phyloP scores from a whole-genome alignment of 2,329 filamentous ascomycete genomes.

The Ophioceras dolichostomum region DNA sequence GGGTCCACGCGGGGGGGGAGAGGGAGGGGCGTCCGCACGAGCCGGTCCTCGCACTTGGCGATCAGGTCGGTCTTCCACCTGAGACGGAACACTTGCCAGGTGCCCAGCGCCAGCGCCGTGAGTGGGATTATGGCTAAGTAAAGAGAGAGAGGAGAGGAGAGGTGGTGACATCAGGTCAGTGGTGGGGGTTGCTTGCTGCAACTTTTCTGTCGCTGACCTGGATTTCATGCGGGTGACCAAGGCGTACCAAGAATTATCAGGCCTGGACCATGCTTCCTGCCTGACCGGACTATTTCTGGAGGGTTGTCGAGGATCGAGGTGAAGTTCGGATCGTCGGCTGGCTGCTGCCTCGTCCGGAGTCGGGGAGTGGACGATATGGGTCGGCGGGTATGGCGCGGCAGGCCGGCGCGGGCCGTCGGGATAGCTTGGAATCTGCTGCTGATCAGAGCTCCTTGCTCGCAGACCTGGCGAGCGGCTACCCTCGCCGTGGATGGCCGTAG shows the following conservation, averaged over 20 bases:
- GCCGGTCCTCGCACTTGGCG: constrained; percentile 81
- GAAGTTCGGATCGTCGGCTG: constrained; percentile 68
- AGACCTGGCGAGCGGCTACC: too few species aligned
- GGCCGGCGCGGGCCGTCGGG: too few species aligned
- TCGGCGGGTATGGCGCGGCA: constrained; percentile 8
- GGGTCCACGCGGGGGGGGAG: constrained; percentile 76
- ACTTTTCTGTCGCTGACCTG: too few species aligned
- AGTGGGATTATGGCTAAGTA: constrained; percentile 66
- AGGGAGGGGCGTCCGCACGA: constrained; percentile 74
- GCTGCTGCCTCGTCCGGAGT: constrained; percentile 27
- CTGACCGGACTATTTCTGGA: constrained; percentile 63
- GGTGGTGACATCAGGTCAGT: too few species aligned
- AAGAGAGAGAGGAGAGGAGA: not conserved
- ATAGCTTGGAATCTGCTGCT: too few species aligned
- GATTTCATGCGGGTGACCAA: too few species aligned
- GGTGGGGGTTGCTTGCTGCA: too few species aligned
- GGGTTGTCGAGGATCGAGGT: constrained; percentile 80
- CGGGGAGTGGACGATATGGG: constrained; percentile 17
- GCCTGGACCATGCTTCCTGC: constrained; percentile 63
- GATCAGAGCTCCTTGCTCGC: too few species aligned
- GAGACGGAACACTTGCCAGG: constrained; percentile 90
- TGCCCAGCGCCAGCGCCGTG: constrained; percentile 80
- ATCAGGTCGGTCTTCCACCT: constrained; percentile 91
- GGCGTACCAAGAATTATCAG: constrained; percentile 66
- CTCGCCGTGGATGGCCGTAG: constrained; percentile 6